Conservation (phyloP, 768 basidiomycete genomes). For the Rhodosporidiobolus odoratus region DNA sequence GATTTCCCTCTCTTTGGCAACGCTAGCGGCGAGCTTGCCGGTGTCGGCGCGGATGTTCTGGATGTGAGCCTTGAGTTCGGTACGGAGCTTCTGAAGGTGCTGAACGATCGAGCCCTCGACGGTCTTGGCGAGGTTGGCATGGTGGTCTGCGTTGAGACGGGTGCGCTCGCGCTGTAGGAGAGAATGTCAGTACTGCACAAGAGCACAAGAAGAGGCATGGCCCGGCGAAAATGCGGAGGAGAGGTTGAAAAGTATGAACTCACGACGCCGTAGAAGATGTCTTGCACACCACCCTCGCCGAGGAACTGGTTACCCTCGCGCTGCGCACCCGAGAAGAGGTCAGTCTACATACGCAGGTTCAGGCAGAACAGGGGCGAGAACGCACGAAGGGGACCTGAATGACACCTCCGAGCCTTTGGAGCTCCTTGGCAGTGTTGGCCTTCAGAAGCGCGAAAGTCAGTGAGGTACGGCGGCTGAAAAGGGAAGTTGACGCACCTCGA, state of each 20-base stretch:
- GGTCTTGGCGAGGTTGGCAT: constrained; percentile 90
- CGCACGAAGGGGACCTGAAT: constrained; percentile 86
- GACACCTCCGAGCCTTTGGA: constrained; percentile 86
- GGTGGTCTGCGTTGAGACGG: constrained; percentile 85
- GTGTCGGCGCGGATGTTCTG: constrained; percentile 51
- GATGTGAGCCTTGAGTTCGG: constrained; percentile 96
- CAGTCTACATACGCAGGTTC: not conserved
- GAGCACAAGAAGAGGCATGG: too few relatives aligned
- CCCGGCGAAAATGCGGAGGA: too few relatives aligned
- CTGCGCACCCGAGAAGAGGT: not conserved
- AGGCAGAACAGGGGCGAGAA: not conserved
- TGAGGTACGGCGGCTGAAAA: not conserved
- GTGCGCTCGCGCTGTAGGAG: constrained; percentile 67
- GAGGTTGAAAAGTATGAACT: not conserved
- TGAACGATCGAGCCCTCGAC: constrained; percentile 96
- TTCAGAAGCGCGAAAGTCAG: not conserved
- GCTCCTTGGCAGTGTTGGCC: constrained; percentile 84
- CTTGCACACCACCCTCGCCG: constrained; percentile 85
- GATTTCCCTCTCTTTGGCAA: constrained; percentile 86
- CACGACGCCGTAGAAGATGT: constrained; percentile 76
- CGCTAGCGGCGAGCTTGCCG: constrained; percentile 51
- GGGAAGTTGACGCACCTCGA: constrained; percentile 53
- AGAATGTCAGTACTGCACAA: constrained; percentile 4
- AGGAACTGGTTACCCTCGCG: constrained; percentile 77
- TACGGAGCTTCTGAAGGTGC: constrained; percentile 87